Base-by-base conservation (phyloP, 192 early-diverging fungal species). In the Backusella sp. region DNA sequence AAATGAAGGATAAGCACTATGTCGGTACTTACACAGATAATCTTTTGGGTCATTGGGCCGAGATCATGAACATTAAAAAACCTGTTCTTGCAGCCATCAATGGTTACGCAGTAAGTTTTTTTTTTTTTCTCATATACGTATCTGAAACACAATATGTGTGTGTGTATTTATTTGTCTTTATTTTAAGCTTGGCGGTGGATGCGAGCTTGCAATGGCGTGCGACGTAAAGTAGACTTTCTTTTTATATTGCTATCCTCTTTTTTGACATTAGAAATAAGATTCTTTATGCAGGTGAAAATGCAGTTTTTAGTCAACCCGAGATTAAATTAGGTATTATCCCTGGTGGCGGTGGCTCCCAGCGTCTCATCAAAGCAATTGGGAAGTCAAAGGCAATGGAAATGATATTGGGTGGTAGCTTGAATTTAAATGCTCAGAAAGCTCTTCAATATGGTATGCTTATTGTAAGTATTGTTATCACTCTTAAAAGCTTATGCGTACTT, bases 331-430 rank as follows among this genome's bases (percentile, higher is more conserved):
- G 96, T 78, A 92, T 92, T 15, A 97, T 99, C 49, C 96, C 97
- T 9, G 97, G 93, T 62, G 93, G 92, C 44, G 93, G 93, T 67
- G 93, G 93, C 34, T 92, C 92, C 21, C 93, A 94, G 80, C 86
- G 93, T 46, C 86, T 99, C 78, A 94, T 94, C 68, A 90, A 90
- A 74, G 96, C 95, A 26, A 89, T 99, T 68, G 97, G 97, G 72
- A 99, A 99, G 86, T 93, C 96, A 49, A 98, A 97, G 89, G 94
- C 96, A 42, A 99, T 99, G 97, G 95, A 99, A 84, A 89, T 96
- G 86, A 86, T 91, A 74, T 89, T 99, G 74, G 94, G 95, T 34
- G 97, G 97, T 49, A 86, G 83, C n/a, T 79, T 91, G 73, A 93
- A 92, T 80, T 86, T 96, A 80, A 85, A 80, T 76, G 97, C 97